Evolutionary conservation across 1,284 basidiomycete genomes (phyloP).

Genomic region (Boletus hoseneyae): DNA sequence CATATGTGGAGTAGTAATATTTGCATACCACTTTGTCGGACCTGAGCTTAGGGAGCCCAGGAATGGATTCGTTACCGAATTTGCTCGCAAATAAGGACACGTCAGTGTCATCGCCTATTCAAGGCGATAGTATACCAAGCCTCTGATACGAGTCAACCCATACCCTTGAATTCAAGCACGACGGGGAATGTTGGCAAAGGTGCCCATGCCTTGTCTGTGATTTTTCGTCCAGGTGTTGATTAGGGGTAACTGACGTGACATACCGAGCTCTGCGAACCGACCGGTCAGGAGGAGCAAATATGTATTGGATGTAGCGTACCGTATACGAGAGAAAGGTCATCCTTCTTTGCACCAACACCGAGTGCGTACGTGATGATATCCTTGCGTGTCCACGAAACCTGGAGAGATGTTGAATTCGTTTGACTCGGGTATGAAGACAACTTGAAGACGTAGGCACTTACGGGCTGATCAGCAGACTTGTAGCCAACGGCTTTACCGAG

Average conservation of each 20-base stretch:
- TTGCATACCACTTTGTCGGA: slow-evolving; percentile 59
- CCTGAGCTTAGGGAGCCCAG: slow-evolving; percentile 65
- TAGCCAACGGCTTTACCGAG: slow-evolving; percentile 29
- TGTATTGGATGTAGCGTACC: slow-evolving; percentile 15
- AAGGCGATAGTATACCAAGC: not conserved
- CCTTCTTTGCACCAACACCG: slow-evolving; percentile 31
- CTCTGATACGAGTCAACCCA: not conserved
- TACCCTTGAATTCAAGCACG: slow-evolving; percentile 54
- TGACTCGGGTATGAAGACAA: no score
- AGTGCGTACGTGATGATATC: slow-evolving; percentile 31
- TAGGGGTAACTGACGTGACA: slow-evolving; percentile 3
- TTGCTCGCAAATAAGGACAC: slow-evolving; percentile 62
- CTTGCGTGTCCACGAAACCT: slow-evolving; percentile 35
- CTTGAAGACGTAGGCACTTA: slow-evolving; percentile 1
- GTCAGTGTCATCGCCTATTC: slow-evolving; percentile 51
- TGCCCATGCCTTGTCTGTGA: slow-evolving; percentile 46
- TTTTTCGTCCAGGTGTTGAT: not conserved
- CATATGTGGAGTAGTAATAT: not conserved
- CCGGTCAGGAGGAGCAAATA: not conserved
- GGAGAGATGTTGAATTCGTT: not conserved
- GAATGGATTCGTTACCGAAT: slow-evolving; percentile 42
- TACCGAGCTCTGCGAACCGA: slow-evolving; percentile 31
- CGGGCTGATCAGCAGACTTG: slow-evolving; percentile 20
- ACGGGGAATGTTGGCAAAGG: slow-evolving; percentile 58
- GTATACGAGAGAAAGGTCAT: slow-evolving; percentile 31